phyloP scores from a whole-genome alignment of 768 basidiomycete genomes.

The Candolleomyces eurysporus region DNA sequence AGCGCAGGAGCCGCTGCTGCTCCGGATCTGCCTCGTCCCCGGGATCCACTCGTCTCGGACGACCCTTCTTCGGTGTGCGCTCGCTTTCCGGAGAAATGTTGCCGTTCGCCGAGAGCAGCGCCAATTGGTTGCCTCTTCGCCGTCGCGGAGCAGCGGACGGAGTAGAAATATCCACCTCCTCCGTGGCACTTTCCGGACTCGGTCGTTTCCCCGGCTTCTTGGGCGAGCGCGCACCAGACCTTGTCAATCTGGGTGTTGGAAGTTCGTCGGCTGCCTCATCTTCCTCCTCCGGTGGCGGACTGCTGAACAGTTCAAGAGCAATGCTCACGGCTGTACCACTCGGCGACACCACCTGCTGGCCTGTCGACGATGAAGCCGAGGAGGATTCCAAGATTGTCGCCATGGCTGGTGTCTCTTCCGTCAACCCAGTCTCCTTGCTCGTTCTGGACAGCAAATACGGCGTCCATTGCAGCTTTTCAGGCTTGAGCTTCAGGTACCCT shows the following conservation, averaged over 20 bases:
- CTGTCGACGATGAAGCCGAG: background rate
- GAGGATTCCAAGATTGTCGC: background rate
- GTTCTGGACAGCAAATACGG: conserved; percentile 75
- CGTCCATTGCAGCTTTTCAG: conserved; percentile 92
- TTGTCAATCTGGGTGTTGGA: conserved; percentile 4
- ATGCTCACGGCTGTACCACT: background rate
- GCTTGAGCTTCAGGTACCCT: conserved; percentile 70
- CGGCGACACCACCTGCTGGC: background rate
- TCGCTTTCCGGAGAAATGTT: background rate
- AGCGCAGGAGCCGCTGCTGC: background rate
- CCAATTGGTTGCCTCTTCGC: background rate
- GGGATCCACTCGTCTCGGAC: background rate
- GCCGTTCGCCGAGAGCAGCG: background rate
- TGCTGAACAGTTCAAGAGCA: conserved; percentile 7
- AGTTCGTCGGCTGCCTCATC: conserved; percentile 16
- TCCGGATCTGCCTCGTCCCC: background rate
- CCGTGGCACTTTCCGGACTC: background rate
- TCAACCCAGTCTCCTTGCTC: conserved; percentile 20
- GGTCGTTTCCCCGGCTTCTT: background rate
- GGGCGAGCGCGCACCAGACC: conserved; percentile 2
- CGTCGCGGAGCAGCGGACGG: background rate
- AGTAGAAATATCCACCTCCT: background rate
- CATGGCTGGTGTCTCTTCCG: conserved; percentile 14
- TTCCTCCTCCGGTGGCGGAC: conserved; percentile 12
- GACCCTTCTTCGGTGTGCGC: background rate